These are phyloP conservation scores for Alopecurus myosuroides DNA, from an alignment of 176 grass and related monocot genomes.

Conservation along the genomic window DNA sequence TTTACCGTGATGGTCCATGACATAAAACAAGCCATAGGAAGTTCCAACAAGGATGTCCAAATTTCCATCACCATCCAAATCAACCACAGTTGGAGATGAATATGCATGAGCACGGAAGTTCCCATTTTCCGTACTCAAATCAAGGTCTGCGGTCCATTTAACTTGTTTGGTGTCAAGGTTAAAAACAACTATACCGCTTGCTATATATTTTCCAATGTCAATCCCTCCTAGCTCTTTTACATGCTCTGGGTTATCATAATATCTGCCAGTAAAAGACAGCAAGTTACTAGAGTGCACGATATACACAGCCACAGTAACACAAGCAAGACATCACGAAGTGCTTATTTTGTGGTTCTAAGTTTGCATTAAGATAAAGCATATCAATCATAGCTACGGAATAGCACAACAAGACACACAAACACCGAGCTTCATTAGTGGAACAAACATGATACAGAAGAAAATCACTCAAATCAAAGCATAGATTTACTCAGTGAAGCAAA, in stretches of 20 bases:
- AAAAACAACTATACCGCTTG: conserved; percentile 90
- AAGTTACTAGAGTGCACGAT: conserved; percentile 18
- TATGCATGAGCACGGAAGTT: conserved; percentile 69
- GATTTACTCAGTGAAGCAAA: conserved; percentile 1
- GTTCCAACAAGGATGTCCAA: conserved; percentile 95
- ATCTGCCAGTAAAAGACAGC: conserved; percentile 49
- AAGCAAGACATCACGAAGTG: neutral
- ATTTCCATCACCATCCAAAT: conserved; percentile 96
- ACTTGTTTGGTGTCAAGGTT: conserved; percentile 92
- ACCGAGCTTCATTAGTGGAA: neutral
- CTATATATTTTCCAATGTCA: conserved; percentile 81
- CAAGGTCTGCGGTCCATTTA: conserved; percentile 79
- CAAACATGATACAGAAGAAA: neutral
- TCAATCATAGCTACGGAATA: conserved; percentile 12
- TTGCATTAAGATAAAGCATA: neutral
- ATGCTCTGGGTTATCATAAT: conserved; percentile 70
- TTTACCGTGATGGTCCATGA: conserved; percentile 77
- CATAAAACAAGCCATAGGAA: conserved; percentile 93
- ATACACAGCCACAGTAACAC: conserved; percentile 7
- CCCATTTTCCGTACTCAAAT: conserved; percentile 70
- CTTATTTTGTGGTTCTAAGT: neutral
- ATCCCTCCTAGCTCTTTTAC: conserved; percentile 65
- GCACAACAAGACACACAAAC: conserved; percentile 25
- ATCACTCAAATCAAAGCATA: conserved; percentile 11
- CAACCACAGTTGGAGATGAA: conserved; percentile 90